Base-by-base conservation (phyloP, 768 basidiomycete genomes). In the Pulveroboletus sp. region DNA sequence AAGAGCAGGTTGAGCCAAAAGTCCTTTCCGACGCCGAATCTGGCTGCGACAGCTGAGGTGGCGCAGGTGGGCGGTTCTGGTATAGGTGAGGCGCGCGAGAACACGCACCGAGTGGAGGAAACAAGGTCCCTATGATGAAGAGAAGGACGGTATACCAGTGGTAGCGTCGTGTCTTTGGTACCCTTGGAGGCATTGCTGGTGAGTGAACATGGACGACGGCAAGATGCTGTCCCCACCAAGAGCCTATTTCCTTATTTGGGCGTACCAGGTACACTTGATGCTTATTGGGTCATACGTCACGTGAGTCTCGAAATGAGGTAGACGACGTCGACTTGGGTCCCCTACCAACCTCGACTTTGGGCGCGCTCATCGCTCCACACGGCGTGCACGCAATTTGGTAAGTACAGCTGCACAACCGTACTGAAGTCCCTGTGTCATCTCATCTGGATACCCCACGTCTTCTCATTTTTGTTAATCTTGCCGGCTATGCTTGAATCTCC, bases 1-100 rank as follows among this genome's bases (percentile, higher is more conserved):
- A 94, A 70, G 57, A 95, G 64, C 5, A 91, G 67, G 69, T 96
- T 96, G 60, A 96, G 71, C 81, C 85, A 94, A 72, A 96, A 94
- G 66, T 97, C 94, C 47, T 73, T 73, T 12, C 91, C 93, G 59
- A 95, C 81, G 28, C 94, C 94, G 64, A 97, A 97, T 49, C 94
- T 79, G 21, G 91, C 86, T 6, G 92, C 93, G 28, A 96, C 93
- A 52, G 94, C 93, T 96, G 64, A 49, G 50, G 48, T 45, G 41
- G 26, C n/a, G 24, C 21, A 30, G 24, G 40, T 55, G 49, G 51
- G 49, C 14, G 39, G 9, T 15, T 21, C 41, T 33, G 9, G 47
- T 26, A 35, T 38, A 14, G 11, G 26, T 8, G 26, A 10, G 10
- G 28, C 5, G n/a, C 2, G 14, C 10, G 15, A 3, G 35, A 14